Evolutionary conservation across 2,329 filamentous ascomycete genomes (phyloP).

Genomic region (Calcarisporium arbuscula): DNA sequence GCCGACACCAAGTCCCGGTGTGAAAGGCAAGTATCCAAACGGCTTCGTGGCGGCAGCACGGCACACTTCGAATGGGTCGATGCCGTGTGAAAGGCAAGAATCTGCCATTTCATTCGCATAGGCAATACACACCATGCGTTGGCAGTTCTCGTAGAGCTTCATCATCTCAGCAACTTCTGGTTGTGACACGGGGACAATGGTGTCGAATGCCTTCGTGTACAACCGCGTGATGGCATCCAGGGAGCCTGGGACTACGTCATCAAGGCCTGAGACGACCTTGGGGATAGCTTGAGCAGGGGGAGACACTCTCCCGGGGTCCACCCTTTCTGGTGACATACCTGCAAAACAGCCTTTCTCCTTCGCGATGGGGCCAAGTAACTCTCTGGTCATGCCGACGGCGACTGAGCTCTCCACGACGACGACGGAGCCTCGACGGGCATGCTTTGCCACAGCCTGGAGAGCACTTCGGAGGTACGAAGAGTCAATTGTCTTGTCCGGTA

Average conservation of each 20-base stretch:
- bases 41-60: slow-evolving; percentile 43
- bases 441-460: slow-evolving; percentile 30
- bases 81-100: slow-evolving; percentile 36
- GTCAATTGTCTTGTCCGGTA: slow-evolving; percentile 39
- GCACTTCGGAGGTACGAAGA: slow-evolving; percentile 39
- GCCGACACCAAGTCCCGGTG: slow-evolving; percentile 43
- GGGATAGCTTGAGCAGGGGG: slow-evolving; percentile 38
- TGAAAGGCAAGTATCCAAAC: slow-evolving; percentile 45
- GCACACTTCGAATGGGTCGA: slow-evolving; percentile 46
- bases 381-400: slow-evolving; percentile 47
- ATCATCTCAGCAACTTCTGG: slow-evolving; percentile 53
- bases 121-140: slow-evolving; percentile 48
- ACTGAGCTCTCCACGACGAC: slow-evolving; percentile 50
- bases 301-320: slow-evolving; percentile 42
- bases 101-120: slow-evolving; percentile 53
- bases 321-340: slow-evolving; percentile 46
- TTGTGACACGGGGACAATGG: slow-evolving; percentile 39
- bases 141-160: slow-evolving; percentile 53
- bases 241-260: slow-evolving; percentile 38
- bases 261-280: slow-evolving; percentile 47
- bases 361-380: slow-evolving; percentile 40
- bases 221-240: slow-evolving; percentile 35
- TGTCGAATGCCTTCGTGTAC: slow-evolving; percentile 41
- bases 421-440: slow-evolving; percentile 37
- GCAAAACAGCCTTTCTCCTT: slow-evolving; percentile 33